These are phyloP conservation scores for Volvariella volvacea DNA, from an alignment of 1,284 basidiomycete genomes.

Conservation along the genomic window DNA sequence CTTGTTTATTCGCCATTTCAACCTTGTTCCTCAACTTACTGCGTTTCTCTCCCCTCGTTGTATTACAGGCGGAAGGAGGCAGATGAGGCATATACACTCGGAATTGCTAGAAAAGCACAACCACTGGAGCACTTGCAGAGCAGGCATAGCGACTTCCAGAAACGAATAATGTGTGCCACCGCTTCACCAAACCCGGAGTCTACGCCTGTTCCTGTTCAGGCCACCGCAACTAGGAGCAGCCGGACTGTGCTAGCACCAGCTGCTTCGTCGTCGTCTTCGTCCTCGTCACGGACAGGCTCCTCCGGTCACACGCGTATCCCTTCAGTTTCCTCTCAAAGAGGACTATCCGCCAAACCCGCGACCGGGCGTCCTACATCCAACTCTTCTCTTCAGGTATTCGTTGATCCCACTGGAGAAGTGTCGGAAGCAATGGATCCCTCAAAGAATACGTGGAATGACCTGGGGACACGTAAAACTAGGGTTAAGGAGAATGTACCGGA, in stretches of 20 bases:
- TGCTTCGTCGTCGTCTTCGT: slow-evolving; percentile 16
- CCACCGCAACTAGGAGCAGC: slow-evolving; percentile 23
- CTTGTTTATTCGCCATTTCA: slow-evolving; percentile 6
- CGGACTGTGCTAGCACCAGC: slow-evolving; percentile 26
- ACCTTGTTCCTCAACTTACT: no score
- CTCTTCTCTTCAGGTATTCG: slow-evolving; percentile 57
- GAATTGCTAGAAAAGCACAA: slow-evolving; percentile 72
- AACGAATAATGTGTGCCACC: slow-evolving; percentile 59
- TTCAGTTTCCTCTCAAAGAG: slow-evolving; percentile 5
- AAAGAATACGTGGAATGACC: slow-evolving; percentile 53
- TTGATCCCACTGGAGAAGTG: slow-evolving; percentile 55
- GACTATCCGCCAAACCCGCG: slow-evolving; percentile 13
- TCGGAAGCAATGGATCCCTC: slow-evolving; percentile 32
- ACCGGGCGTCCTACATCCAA: slow-evolving; percentile 35
- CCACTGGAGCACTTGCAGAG: slow-evolving; percentile 73
- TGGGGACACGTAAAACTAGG: slow-evolving; percentile 67
- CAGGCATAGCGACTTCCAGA: slow-evolving; percentile 77
- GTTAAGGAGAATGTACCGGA: slow-evolving; percentile 71
- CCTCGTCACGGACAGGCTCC: slow-evolving; percentile 15
- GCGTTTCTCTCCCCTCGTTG: slow-evolving; percentile 9
- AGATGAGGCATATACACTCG: slow-evolving; percentile 82
- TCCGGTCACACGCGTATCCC: slow-evolving; percentile 11
- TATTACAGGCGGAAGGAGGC: slow-evolving; percentile 77
- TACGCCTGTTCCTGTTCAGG: slow-evolving; percentile 17
- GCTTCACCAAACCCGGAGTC: slow-evolving; percentile 22